Evolutionary conservation across 1,139 yeast genomes (phyloP).

Genomic region (Fermentozyma sake): DNA sequence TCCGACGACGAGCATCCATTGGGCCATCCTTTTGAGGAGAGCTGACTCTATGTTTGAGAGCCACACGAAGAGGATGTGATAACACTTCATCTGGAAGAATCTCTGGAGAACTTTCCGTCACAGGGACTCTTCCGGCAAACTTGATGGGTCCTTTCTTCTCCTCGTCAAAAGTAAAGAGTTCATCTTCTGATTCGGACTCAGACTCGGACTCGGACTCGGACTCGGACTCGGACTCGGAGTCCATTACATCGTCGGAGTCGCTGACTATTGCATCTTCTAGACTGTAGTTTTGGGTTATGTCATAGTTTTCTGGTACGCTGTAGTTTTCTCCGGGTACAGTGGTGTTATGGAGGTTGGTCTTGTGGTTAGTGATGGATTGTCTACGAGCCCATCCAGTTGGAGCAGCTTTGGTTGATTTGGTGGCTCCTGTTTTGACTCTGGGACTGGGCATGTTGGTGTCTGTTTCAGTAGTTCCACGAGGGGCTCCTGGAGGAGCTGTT

Average conservation of each 20-base stretch:
- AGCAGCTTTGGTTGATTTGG: slow-evolving; percentile 36
- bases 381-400: slow-evolving; percentile 46
- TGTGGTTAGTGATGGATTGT: slow-evolving; percentile 52
- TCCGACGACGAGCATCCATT: slow-evolving; percentile 16
- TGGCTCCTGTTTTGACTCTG: slow-evolving; percentile 27
- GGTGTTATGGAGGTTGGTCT: slow-evolving; percentile 42
- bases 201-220: slow-evolving; percentile 19
- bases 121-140: slow-evolving; percentile 44
- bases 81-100: slow-evolving; percentile 16
- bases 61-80: no score
- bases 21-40: no score
- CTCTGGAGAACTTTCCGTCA: slow-evolving; percentile 41
- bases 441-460: slow-evolving; percentile 4
- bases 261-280: slow-evolving; percentile 38
- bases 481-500: neutral
- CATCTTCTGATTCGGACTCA: slow-evolving; percentile 26
- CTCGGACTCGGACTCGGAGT: slow-evolving; percentile 19
- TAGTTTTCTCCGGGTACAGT: slow-evolving; percentile 38
- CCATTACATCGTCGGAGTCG: slow-evolving; percentile 34
- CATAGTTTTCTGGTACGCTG: slow-evolving; percentile 3
- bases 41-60: no score
- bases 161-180: slow-evolving; percentile 43
- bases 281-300: no score
- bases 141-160: slow-evolving; percentile 38
- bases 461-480: slow-evolving; percentile 1